Evolutionary conservation across 176 grass and related monocot species (phyloP), one percentile per base, ranked within the genome.

Genomic region (Oryza glaberrima): DNA sequence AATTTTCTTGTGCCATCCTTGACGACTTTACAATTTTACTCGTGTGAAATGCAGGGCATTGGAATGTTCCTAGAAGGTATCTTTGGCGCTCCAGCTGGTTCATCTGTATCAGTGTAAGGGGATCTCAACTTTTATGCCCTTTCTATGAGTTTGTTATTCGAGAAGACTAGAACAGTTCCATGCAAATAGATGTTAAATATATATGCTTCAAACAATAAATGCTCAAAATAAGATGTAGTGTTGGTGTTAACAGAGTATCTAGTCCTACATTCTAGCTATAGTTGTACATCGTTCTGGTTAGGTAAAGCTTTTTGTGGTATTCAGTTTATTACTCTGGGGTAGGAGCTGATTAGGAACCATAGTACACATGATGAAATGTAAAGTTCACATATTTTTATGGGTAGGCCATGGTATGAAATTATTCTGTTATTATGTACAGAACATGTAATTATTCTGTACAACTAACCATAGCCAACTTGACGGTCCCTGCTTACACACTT

Each of bases 51-150:
- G 51, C 85, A 99, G 97, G 97, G 97, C 35, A 45, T 99, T 76
- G 97, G 97, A 17, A 94, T 96, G 84, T 88, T 99, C 79, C 81
- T 99, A 16, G 97, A 92, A 82, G 91, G 91, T n/a, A 88, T 99
- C 35, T 88, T 96, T 74, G 94, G 92, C 10, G 84, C 90, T 82
- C 84, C 90, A 82, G 88, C 90, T 67, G 97, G 97, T 70, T 99
- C 94, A 51, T 89, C 90, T 67, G 94, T 89, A 89, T 90, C 97
- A 73, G 90, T 99, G 97, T 99, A 91, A 96, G 85, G 13, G 32
- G 81, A 89, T 76, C 54, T 72, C 43, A 52, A 2, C 11, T 73
- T 73, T 41, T 28, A 11, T 61, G 47, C 30, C 79, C 22, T 45
- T 11, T 38, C 15, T 73, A 3, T 54, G 25, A 0, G 11, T 16